Evolutionary conservation across 2,329 filamentous ascomycete species (phyloP), one percentile per base, ranked within the genome.

Genomic region (Coleophoma crateriformis): DNA sequence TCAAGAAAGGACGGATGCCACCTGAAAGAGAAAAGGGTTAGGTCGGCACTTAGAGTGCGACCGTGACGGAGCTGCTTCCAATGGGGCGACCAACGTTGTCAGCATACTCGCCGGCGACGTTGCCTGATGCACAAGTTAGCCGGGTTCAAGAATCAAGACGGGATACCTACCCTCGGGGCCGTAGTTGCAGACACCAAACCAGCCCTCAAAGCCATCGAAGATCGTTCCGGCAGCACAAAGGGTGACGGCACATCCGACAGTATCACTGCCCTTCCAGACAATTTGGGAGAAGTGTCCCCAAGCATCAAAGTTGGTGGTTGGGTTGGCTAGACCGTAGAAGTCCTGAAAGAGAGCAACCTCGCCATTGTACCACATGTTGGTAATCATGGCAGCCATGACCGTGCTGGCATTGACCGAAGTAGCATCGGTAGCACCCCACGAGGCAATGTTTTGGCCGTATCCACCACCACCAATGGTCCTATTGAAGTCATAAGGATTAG

Each of bases 381-480:
- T 88, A 64, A 92, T 84, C 58, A 86, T 82, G 55, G 78, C 74
- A 48, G 82, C 81, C 54, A 88, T 75, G 43, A 83, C 78, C 52
- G 67, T 69, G n/a, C 71, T 66, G 2, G 68, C 63, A 52, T 80
- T 76, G 57, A 84, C 75, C 53, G 67, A 56, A n/a, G 49, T 59
- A 20, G 72, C 67, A 43, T 72, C 68, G 27, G 68, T 67, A 45
- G 68, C 68, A 44, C 70, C 77, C 64, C 68, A 76, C 58, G 85
- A 84, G 63, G 88, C 92, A 51, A 97, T 85, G 78, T 97, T 99
- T 74, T 99, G 94, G 55, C 94, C 94, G 64, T 94, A 95, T 41
- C 78, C 75, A 49, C 81, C 82, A 46, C 72, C 75, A 54, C 80
- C 79, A 43, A 78, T 72, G 22, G 72, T 66, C 60, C 78, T 82